These are phyloP conservation scores for Boletus huronensis DNA, from an alignment of 768 basidiomycete genomes.

Conservation along the genomic window DNA sequence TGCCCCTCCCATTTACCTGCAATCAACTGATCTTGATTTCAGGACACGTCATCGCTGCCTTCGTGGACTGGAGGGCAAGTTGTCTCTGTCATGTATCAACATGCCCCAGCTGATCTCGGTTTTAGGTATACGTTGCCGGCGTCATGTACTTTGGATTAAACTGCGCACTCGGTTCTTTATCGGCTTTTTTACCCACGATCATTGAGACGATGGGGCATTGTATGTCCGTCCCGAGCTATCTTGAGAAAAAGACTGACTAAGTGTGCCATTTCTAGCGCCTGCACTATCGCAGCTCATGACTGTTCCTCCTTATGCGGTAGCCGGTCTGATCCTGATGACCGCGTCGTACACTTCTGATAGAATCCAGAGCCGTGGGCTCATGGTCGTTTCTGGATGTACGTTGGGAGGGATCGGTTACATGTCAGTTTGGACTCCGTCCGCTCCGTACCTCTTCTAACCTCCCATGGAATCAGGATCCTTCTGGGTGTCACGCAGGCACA, in stretches of 20 bases:
- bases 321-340: slow-evolving; percentile 35
- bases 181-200: slow-evolving; percentile 55
- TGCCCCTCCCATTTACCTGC: not conserved
- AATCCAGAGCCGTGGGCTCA: slow-evolving; percentile 40
- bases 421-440: slow-evolving; percentile 19
- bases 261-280: slow-evolving; percentile 29
- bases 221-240: slow-evolving; percentile 19
- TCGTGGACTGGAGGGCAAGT: slow-evolving; percentile 44
- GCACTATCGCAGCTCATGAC: slow-evolving; percentile 49
- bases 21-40: not conserved
- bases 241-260: not conserved
- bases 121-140: slow-evolving; percentile 43
- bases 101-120: slow-evolving; percentile 3
- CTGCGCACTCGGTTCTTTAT: slow-evolving; percentile 46
- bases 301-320: slow-evolving; percentile 51
- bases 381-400: slow-evolving; percentile 28
- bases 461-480: slow-evolving; percentile 25
- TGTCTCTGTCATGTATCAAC: not conserved
- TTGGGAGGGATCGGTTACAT: slow-evolving; percentile 42
- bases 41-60: slow-evolving; percentile 43
- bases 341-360: slow-evolving; percentile 42
- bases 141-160: slow-evolving; percentile 48
- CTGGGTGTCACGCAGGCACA: slow-evolving; percentile 31
- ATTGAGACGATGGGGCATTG: slow-evolving; percentile 48
- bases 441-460: not conserved